These are phyloP conservation scores for Coleophoma cylindrospora DNA, from an alignment of 2,329 filamentous ascomycete species.

Conservation along the genomic window DNA sequence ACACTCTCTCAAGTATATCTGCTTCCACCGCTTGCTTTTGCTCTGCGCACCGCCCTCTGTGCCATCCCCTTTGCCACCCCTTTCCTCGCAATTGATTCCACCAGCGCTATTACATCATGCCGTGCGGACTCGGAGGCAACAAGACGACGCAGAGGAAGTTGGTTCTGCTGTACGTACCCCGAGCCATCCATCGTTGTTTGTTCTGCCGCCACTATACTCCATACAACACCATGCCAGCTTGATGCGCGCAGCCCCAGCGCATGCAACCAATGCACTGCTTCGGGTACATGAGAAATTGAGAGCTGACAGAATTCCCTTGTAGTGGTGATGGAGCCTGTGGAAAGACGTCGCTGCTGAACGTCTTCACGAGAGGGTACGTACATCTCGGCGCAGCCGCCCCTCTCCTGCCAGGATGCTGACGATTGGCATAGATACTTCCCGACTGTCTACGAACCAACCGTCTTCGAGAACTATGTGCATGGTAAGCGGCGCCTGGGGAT, in stretches of 20 bases:
- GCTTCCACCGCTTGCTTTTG: too few relatives aligned
- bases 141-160: conserved; percentile 72
- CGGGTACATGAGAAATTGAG: conserved; percentile 6
- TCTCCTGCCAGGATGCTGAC: too few relatives aligned
- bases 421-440: conserved; percentile 72
- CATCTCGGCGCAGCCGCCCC: conserved; percentile 2
- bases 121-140: conserved; percentile 39
- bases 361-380: conserved; percentile 91
- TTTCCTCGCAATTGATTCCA: background rate
- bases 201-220: too few relatives aligned
- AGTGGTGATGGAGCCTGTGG: conserved; percentile 95
- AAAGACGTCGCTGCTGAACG: conserved; percentile 95
- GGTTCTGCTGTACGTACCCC: conserved; percentile 58
- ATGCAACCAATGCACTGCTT: background rate
- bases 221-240: background rate
- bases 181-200: too few relatives aligned
- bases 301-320: conserved; percentile 16
- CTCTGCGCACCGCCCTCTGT: too few relatives aligned
- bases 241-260: conserved; percentile 1
- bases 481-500: conserved; percentile 47
- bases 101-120: conserved; percentile 12
- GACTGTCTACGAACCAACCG: conserved; percentile 96
- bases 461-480: conserved; percentile 99
- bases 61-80: too few relatives aligned
- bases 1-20: too few relatives aligned